A percentile compares a stretch with the other conserved stretches of the same genome.
phyloP scores from a whole-genome alignment of 2,329 filamentous ascomycete species.

The Lachnellula occidentalis region DNA sequence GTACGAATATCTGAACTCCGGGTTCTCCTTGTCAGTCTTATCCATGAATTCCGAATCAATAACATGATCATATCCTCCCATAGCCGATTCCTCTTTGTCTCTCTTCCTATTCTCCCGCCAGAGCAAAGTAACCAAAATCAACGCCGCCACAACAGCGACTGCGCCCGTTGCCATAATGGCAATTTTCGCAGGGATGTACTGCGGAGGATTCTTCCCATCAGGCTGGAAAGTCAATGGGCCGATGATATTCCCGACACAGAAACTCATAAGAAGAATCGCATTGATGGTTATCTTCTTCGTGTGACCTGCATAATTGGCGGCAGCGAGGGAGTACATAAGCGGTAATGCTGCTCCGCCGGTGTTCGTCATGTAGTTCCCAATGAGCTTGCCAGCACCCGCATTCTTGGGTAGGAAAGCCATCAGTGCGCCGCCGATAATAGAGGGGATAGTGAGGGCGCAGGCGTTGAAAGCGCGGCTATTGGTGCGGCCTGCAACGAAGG shows the following conservation, averaged over 20 bases:
- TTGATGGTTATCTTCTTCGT: constrained; percentile 35
- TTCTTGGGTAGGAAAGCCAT: constrained; percentile 35
- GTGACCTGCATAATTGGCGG: constrained; percentile 33
- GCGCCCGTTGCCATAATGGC: constrained; percentile 37
- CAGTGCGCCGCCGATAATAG: constrained; percentile 40
- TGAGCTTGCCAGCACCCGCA: constrained; percentile 38
- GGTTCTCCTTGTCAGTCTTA: constrained; percentile 15
- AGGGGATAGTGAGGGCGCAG: constrained; percentile 31
- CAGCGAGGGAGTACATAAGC: constrained; percentile 31
- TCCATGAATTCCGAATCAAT: constrained; percentile 10
- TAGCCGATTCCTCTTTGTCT: constrained; percentile 2
- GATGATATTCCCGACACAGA: constrained; percentile 50
- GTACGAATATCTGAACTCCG: constrained; percentile 14
- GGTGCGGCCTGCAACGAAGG: constrained; percentile 32
- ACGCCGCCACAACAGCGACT: constrained; percentile 4
- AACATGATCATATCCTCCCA: constrained; percentile 1
- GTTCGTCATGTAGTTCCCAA: constrained; percentile 41
- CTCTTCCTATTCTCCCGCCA: constrained; percentile 9
- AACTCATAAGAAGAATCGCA: constrained; percentile 28
- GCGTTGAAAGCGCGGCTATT: constrained; percentile 13
- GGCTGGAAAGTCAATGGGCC: constrained; percentile 50
- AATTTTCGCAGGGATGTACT: constrained; percentile 47
- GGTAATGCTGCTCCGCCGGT: constrained; percentile 39
- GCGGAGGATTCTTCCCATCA: constrained; percentile 38
- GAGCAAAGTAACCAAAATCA: constrained; percentile 2